Evolutionary conservation across 2,329 filamentous ascomycete genomes (phyloP).

Genomic region (Aspergillus pseudoviridinutans): DNA sequence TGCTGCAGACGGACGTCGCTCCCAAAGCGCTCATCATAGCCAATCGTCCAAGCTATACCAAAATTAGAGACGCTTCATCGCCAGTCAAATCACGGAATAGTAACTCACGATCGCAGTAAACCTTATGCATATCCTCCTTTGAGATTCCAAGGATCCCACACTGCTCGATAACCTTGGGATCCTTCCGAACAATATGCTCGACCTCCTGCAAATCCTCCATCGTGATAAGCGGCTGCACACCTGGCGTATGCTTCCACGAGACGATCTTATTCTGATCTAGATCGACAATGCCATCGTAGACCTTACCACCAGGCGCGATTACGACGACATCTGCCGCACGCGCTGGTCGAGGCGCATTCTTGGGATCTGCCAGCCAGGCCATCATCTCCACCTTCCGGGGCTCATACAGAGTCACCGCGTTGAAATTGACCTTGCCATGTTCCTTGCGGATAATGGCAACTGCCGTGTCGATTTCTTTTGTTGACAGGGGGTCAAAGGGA

Average conservation of each 20-base stretch:
- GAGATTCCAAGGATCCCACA: conserved; percentile 79
- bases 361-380: conserved; percentile 67
- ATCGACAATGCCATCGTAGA: conserved; percentile 79
- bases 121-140: conserved; percentile 83
- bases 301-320: conserved; percentile 71
- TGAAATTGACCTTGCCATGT: conserved; percentile 72
- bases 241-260: conserved; percentile 70
- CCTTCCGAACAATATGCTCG: conserved; percentile 69
- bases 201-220: conserved; percentile 85
- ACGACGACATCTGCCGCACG: conserved; percentile 79
- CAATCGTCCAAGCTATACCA: conserved; percentile 76
- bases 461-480: conserved; percentile 67
- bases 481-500: conserved; percentile 73
- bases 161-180: conserved; percentile 86
- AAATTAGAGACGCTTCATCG: conserved; percentile 4
- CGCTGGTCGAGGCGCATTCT: conserved; percentile 57
- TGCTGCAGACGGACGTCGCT: conserved; percentile 77
- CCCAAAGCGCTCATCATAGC: conserved; percentile 86
- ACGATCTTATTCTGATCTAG: conserved; percentile 62
- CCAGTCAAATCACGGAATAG: neutral
- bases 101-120: conserved; percentile 78
- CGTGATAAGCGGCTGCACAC: conserved; percentile 83
- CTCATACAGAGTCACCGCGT: conserved; percentile 80
- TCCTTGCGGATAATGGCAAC: conserved; percentile 66
- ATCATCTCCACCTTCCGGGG: conserved; percentile 81